These are phyloP conservation scores for Athelia sp. DNA, from an alignment of 1,284 basidiomycete genomes.

Conservation along the genomic window DNA sequence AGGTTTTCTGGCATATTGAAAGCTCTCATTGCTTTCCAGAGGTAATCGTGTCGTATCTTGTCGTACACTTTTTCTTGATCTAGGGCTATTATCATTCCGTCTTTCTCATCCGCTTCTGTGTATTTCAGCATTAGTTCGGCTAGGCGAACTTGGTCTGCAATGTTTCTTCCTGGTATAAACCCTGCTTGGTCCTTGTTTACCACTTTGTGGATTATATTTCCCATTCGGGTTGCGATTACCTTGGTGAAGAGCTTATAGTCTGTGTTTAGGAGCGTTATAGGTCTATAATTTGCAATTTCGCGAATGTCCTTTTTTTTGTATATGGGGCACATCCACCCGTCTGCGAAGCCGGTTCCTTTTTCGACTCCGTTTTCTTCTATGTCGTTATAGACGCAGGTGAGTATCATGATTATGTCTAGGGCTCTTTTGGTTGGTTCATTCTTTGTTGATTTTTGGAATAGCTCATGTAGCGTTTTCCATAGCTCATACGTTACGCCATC, in stretches of 20 bases:
- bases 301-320: slow-evolving; percentile 15
- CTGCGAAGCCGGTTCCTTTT: neutral
- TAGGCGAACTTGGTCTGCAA: slow-evolving; percentile 25
- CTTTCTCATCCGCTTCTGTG: slow-evolving; percentile 17
- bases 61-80: slow-evolving; percentile 38
- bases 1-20: slow-evolving; percentile 22
- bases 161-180: slow-evolving; percentile 24
- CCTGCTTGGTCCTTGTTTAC: slow-evolving; percentile 30
- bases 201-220: slow-evolving; percentile 8
- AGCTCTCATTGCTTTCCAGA: slow-evolving; percentile 22
- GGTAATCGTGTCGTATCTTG: slow-evolving; percentile 28
- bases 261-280: slow-evolving; percentile 12
- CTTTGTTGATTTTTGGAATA: neutral
- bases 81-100: slow-evolving; percentile 25
- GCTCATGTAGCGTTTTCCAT: slow-evolving; percentile 7
- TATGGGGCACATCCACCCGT: slow-evolving; percentile 12
- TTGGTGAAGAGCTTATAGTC: slow-evolving; percentile 15
- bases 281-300: slow-evolving; percentile 12
- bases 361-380: slow-evolving; percentile 7
- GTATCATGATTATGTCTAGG: slow-evolving; percentile 5
- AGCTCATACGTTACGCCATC: slow-evolving; percentile 9
- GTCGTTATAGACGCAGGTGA: slow-evolving; percentile 8
- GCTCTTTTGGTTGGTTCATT: neutral
- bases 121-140: slow-evolving; percentile 20
- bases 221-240: slow-evolving; percentile 12